Evolutionary conservation across 1,284 basidiomycete genomes (phyloP).

Genomic region (Marasmius tenuissimus): DNA sequence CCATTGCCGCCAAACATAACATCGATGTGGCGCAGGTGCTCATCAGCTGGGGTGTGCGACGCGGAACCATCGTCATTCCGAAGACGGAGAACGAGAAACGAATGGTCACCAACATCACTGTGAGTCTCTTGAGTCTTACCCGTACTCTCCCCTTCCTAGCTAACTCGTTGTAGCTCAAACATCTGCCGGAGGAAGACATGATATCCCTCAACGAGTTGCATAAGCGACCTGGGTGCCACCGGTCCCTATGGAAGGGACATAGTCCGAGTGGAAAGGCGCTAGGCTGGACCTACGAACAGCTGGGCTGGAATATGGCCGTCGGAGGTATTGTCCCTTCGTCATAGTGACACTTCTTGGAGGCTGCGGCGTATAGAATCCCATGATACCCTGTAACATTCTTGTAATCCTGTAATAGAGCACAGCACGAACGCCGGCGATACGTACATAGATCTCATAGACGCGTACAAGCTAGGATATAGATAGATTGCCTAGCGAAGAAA

Average conservation of each 20-base stretch:
- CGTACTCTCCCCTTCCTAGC: background rate
- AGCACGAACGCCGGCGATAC: too few species aligned
- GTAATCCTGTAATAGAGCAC: too few species aligned
- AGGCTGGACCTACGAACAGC: background rate
- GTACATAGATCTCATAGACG: too few species aligned
- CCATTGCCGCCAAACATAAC: constrained; percentile 12
- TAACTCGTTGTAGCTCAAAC: background rate
- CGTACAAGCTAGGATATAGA: too few species aligned
- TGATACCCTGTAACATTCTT: too few species aligned
- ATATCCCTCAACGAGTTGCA: background rate
- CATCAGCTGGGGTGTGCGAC: constrained; percentile 46
- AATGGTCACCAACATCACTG: background rate
- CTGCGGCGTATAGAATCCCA: too few species aligned
- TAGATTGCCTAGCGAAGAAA: too few species aligned
- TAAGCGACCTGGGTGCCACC: background rate
- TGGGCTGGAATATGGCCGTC: background rate
- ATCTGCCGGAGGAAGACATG: background rate
- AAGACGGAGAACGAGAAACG: constrained; percentile 23
- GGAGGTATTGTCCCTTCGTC: background rate
- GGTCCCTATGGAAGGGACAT: background rate
- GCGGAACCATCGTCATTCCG: constrained; percentile 50
- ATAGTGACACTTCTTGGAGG: too few species aligned
- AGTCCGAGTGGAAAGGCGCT: background rate
- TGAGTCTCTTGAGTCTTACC: background rate
- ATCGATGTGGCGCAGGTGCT: constrained; percentile 43